Base-by-base conservation (phyloP, 768 basidiomycete genomes). In the Brasilioporus rufonigricans region DNA sequence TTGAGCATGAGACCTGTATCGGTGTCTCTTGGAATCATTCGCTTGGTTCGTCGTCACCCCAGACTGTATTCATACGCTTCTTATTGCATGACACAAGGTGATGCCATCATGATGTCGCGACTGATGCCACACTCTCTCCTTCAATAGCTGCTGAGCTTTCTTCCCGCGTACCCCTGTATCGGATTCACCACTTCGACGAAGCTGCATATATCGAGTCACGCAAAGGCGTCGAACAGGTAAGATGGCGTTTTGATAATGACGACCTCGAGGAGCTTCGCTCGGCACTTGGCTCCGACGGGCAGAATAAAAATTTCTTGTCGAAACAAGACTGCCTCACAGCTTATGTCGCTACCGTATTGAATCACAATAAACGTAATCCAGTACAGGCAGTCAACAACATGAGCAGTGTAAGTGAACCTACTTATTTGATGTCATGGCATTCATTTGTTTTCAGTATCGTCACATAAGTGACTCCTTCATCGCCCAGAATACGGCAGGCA, bases 11-110 rank as follows among this genome's bases (percentile, higher is more conserved):
- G 48, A 73, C 70, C 0, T 61, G 61, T 32, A 60, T 72, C 33
- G 73, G 67, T 19, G 56, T 73, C n/a, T 65, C 68, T 2, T 73
- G 71, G 72, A 63, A 73, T 41, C 73, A 73, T 41, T 60, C 62
- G 11, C 67, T 73, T 11, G 72, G 72, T 71, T 53, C 19, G 53
- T 50, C n/a, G 16, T n/a, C 18, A 38, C 48, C 36, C 24, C 5
- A 8, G 40, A 13, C 7, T 26, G 32, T n/a, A n/a, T n/a, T 16
- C 16, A 13, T 16, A 18, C 12, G 0, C 16, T 26, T 33, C 39
- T 62, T 18, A 61, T 36, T 1, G 14, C 31, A 14, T n/a, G 32
- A 24, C 24, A 12, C 23, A 38, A 71, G 72, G 73, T 10, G 72
- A 74, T 29, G 69, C 62, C 2, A 49, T 61, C 13, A 45, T 61